Base-by-base conservation (phyloP, 2,329 filamentous ascomycete genomes). In the Fusarium pseudoanthophilum region DNA sequence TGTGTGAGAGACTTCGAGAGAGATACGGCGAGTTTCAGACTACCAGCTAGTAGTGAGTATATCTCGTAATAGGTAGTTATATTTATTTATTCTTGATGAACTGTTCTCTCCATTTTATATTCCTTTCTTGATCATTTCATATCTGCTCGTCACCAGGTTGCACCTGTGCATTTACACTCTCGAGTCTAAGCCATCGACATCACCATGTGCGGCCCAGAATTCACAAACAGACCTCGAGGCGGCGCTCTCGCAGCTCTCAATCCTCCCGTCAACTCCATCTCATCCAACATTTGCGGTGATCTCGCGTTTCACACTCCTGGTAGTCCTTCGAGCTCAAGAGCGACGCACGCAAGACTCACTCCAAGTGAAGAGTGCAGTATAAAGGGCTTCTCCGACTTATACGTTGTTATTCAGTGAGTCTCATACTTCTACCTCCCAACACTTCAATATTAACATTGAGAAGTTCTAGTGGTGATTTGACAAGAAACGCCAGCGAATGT, bases 191-290 rank as follows among this genome's bases (percentile, higher is more conserved):
- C 10, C 30, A 39, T 9, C n/a, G 20, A 34, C 24, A 42, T 36
- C 43, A 87, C 18, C 43, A 87, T 87, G 85, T 87, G 85, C 69
- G 85, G 85, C 48, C 82, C 82, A 10, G 81, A 86, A 56, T 81
- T 74, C 62, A 80, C 82, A 16, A 80, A 83, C 64, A 78, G 81
- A 52, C 83, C 84, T 15, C 80, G 82, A 43, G 85, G 85, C 64
- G 85, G 85, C 39, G 85, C 85, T 21, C 81, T 87, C 56, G 85
- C 80, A 13, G 84, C 85, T 11, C 82, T 87, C 51, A 82, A 76
- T 24, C 79, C 80, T 43, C 76, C 78, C 78, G 15, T 72, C 66
- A 21, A 67, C 42, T 58, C 37, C 34, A 7, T 65, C 9, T 51
- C 53, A 5, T 65, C 60, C 11, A 70, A 60, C 11, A 46, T 81